These are phyloP conservation scores for Lanmaoa pseudosensibilis DNA, from an alignment of 768 basidiomycete species.

Conservation along the genomic window DNA sequence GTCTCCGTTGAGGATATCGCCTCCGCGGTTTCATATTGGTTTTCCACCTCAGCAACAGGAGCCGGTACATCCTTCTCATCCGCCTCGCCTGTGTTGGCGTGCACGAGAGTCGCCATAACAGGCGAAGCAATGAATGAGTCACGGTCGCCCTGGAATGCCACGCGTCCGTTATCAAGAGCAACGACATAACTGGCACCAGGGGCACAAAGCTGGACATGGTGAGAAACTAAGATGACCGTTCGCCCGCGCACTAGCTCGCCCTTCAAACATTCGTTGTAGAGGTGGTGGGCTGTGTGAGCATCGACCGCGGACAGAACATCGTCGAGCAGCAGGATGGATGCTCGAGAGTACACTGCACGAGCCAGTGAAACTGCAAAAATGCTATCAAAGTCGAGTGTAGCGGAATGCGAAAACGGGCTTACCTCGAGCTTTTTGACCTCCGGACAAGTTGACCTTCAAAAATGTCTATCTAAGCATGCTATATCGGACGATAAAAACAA, in stretches of 20 bases:
- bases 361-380: conserved; percentile 59
- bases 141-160: conserved; percentile 68
- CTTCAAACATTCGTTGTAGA: conserved; percentile 75
- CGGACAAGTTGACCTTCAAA: conserved; percentile 36
- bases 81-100: conserved; percentile 45
- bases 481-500: not conserved
- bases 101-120: conserved; percentile 64
- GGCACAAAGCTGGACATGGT: conserved; percentile 87
- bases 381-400: not conserved
- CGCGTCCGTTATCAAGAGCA: conserved; percentile 67
- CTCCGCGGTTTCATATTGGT: conserved; percentile 9
- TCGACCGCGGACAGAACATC: conserved; percentile 81
- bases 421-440: conserved; percentile 72
- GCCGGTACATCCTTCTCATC: conserved; percentile 43
- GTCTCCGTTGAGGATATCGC: conserved; percentile 23
- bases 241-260: conserved; percentile 78
- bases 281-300: conserved; percentile 79
- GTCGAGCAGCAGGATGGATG: conserved; percentile 78
- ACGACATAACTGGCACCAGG: conserved; percentile 82
- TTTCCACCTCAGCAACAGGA: conserved; percentile 9
- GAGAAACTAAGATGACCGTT: conserved; percentile 88
- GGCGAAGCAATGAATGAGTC: conserved; percentile 67
- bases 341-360: conserved; percentile 87
- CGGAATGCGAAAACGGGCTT: not conserved
- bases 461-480: not conserved